phyloP scores from a whole-genome alignment of 345 rosid genomes.

The Aethionema arabicum region DNA sequence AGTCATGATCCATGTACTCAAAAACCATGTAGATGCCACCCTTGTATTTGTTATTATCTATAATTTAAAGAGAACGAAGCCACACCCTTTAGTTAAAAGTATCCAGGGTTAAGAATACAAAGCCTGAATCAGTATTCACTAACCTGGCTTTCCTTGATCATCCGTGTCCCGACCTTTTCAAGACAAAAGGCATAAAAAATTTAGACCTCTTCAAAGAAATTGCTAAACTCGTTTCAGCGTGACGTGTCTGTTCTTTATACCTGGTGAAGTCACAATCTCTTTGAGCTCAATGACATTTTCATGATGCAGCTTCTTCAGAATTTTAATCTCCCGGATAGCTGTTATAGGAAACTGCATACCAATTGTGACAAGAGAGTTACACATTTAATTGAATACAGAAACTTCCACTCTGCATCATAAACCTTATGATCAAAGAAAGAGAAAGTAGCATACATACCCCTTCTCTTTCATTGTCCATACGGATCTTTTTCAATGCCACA shows the following conservation, averaged over 20 bases:
- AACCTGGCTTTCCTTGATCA: slow-evolving; percentile 83
- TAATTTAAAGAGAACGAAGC: slow-evolving; percentile 12
- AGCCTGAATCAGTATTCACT: not conserved
- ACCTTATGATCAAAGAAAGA: not conserved
- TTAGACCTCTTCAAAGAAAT: slow-evolving; percentile 10
- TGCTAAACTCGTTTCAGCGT: not conserved
- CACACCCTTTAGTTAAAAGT: too few relatives aligned
- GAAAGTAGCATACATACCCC: slow-evolving; percentile 56
- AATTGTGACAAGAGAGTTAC: slow-evolving; percentile 2
- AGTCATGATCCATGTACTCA: slow-evolving; percentile 97
- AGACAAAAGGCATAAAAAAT: slow-evolving; percentile 3
- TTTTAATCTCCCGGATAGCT: slow-evolving; percentile 53
- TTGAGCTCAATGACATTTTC: slow-evolving; percentile 51
- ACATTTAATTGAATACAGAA: slow-evolving; percentile 2
- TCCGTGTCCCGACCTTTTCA: slow-evolving; percentile 76
- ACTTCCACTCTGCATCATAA: not conserved
- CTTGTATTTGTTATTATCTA: slow-evolving; percentile 89
- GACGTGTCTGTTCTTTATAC: slow-evolving; percentile 18
- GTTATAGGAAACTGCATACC: slow-evolving; percentile 53
- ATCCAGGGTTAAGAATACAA: too few relatives aligned
- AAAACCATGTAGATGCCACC: slow-evolving; percentile 98
- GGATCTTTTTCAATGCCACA: slow-evolving; percentile 89
- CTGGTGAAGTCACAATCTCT: slow-evolving; percentile 56
- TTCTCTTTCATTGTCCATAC: slow-evolving; percentile 98
- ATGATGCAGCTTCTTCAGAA: slow-evolving; percentile 56